phyloP scores from a whole-genome alignment of 176 grass and related monocot species.

The Echinochloa phyllopogon region DNA sequence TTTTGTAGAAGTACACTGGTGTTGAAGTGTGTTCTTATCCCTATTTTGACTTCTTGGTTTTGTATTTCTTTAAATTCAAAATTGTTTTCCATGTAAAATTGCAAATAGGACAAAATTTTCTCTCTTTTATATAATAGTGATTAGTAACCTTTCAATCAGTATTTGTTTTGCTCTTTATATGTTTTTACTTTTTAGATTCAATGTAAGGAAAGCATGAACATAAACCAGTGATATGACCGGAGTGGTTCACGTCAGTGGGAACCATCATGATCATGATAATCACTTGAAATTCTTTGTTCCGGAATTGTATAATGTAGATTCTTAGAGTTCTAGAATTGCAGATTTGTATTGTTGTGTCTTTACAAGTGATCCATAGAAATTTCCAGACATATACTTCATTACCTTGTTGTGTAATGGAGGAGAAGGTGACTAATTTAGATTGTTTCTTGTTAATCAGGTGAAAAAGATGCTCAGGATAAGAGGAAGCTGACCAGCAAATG shows the following conservation, averaged over 20 bases:
- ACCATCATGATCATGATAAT: conserved; percentile 5
- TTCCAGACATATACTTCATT: background rate
- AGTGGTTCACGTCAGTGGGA: background rate
- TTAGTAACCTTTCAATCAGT: background rate
- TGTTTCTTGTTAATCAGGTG: conserved; percentile 49
- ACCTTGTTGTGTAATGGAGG: conserved; percentile 16
- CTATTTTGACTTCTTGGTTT: background rate
- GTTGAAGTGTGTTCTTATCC: background rate
- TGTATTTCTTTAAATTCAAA: conserved; percentile 2
- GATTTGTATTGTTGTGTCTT: background rate
- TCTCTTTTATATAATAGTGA: background rate
- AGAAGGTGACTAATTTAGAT: conserved; percentile 8
- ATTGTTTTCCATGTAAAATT: conserved; percentile 7
- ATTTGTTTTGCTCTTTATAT: conserved; percentile 21
- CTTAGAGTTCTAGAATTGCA: background rate
- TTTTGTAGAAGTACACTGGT: background rate
- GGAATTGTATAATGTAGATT: background rate
- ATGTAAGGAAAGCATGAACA: background rate
- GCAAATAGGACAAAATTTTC: background rate
- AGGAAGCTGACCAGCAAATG: conserved; percentile 90
- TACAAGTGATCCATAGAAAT: conserved; percentile 14
- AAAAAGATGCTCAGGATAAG: conserved; percentile 62
- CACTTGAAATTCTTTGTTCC: background rate
- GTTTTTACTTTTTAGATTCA: background rate
- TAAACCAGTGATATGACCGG: background rate